Conservation (phyloP, 2,329 filamentous ascomycete species). For the Aspergillus vadensis region DNA sequence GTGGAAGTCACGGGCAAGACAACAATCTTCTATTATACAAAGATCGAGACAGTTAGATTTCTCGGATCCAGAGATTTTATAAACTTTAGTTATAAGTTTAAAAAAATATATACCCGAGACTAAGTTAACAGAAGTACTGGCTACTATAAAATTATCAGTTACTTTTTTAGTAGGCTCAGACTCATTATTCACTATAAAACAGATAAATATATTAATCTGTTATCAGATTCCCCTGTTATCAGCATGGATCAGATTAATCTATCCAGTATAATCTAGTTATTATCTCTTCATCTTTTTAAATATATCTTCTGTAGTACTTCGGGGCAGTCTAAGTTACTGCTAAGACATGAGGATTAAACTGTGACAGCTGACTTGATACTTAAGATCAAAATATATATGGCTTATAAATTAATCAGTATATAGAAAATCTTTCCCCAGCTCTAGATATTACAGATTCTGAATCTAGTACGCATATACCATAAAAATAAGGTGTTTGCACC, state of each 20-base stretch:
- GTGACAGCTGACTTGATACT: constrained; percentile 43
- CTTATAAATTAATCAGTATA: constrained; percentile 36
- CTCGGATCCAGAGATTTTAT: constrained; percentile 41
- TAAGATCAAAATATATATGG: constrained; percentile 51
- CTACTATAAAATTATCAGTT: constrained; percentile 52
- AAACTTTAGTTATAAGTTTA: constrained; percentile 50
- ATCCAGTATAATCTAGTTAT: constrained; percentile 24
- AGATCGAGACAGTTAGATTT: constrained; percentile 29
- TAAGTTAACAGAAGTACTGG: constrained; percentile 43
- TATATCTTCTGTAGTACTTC: constrained; percentile 14
- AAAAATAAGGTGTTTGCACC: constrained; percentile 37
- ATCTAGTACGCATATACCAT: constrained; percentile 52
- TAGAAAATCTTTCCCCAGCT: constrained; percentile 45
- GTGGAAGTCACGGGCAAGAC: constrained; percentile 45
- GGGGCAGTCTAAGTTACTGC: constrained; percentile 24
- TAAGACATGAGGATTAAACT: constrained; percentile 26
- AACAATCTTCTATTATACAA: constrained; percentile 42
- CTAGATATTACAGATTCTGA: constrained; percentile 52
- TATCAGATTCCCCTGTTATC: not conserved
- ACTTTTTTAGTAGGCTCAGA: constrained; percentile 45
- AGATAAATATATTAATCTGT: constrained; percentile 43
- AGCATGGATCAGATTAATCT: constrained; percentile 16
- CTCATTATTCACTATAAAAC: constrained; percentile 49
- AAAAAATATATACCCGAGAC: constrained; percentile 46
- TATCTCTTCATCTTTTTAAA: constrained; percentile 24